Conservation (phyloP, 345 rosid genomes). For the Eucalyptus curtisii region DNA sequence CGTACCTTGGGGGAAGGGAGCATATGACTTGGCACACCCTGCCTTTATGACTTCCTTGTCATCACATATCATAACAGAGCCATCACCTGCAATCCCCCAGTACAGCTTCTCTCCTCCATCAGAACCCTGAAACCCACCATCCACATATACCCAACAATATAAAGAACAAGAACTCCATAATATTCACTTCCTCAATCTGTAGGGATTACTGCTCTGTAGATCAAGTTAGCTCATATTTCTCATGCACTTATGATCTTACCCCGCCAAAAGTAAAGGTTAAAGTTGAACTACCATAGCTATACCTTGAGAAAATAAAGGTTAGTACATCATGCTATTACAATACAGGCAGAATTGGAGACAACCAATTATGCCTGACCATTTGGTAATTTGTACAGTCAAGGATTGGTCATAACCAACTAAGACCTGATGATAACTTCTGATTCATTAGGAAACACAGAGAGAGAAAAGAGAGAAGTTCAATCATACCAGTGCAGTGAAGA, state of each 20-base stretch:
- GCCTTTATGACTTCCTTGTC: conserved; percentile 62
- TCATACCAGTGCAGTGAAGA: conserved; percentile 71
- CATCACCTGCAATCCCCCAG: conserved; percentile 92
- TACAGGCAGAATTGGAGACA: background rate
- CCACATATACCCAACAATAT: background rate
- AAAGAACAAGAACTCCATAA: background rate
- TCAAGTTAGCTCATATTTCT: background rate
- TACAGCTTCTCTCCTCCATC: conserved; percentile 64
- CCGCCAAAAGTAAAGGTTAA: background rate
- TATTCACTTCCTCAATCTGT: background rate
- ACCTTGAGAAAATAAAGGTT: background rate
- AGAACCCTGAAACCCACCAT: conserved; percentile 39
- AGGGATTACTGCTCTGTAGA: background rate
- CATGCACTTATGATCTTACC: background rate
- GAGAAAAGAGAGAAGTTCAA: background rate
- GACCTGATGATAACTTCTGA: background rate
- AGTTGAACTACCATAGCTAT: background rate
- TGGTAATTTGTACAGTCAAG: background rate
- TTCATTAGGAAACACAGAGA: background rate
- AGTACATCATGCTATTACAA: background rate
- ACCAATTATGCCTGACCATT: background rate
- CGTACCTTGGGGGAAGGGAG: conserved; percentile 71
- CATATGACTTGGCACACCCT: conserved; percentile 89
- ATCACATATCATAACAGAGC: conserved; percentile 77
- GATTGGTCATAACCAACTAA: background rate